phyloP scores from a whole-genome alignment of 2,329 filamentous ascomycete genomes.

The Apiospora pterosperma region DNA sequence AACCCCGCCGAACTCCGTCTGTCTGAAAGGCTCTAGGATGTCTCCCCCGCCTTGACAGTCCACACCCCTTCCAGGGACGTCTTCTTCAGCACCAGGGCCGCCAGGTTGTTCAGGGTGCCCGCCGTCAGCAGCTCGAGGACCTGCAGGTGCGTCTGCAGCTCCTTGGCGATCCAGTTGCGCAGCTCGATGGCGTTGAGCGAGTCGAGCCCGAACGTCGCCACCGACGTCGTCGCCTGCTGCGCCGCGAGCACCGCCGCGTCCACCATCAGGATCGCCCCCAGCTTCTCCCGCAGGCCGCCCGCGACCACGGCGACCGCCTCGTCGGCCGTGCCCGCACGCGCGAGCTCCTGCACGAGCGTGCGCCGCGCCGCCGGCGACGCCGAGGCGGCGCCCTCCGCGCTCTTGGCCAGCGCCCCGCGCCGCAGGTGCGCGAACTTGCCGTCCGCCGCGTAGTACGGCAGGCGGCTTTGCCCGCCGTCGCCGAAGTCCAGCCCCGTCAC shows the following conservation, averaged over 20 bases:
- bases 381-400: constrained; percentile 31
- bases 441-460: constrained; percentile 52
- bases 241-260: constrained; percentile 45
- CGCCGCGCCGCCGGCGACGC: constrained; percentile 31
- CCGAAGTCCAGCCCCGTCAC: constrained; percentile 50
- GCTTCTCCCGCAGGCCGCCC: constrained; percentile 42
- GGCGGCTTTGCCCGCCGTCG: constrained; percentile 28
- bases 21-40: neutral
- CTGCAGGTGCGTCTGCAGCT: constrained; percentile 48
- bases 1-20: neutral
- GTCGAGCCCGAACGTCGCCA: constrained; percentile 35
- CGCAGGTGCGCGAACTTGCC: constrained; percentile 51
- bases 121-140: constrained; percentile 53
- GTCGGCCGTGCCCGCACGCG: constrained; percentile 23
- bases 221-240: neutral
- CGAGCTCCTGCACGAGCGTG: constrained; percentile 33
- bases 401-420: constrained; percentile 28
- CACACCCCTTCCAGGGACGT: neutral
- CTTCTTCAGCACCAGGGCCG: constrained; percentile 1
- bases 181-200: constrained; percentile 49
- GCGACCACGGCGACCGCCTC: constrained; percentile 43
- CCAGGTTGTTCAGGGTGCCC: constrained; percentile 27
- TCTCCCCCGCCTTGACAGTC: neutral
- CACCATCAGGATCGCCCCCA: constrained; percentile 46
- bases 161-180: constrained; percentile 46